Percentiles rank a stretch among this genome's conserved stretches.
Conservation (phyloP, 1,284 basidiomycete genomes). For the Amylostereum areolatum region DNA sequence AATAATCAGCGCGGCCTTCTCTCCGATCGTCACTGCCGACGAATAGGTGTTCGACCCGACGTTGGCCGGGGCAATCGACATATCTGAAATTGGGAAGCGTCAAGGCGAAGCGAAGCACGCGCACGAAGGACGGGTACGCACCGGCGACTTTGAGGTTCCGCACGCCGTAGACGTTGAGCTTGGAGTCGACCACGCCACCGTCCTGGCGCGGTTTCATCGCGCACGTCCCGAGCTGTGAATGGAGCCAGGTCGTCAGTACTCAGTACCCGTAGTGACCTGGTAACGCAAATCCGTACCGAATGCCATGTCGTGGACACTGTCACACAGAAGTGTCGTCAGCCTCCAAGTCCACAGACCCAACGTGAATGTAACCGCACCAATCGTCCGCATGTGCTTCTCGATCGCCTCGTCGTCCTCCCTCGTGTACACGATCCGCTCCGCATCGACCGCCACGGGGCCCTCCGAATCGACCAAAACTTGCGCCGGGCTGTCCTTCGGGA, state of each 20-base stretch:
- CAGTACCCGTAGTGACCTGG: no score
- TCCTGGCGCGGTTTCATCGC: conserved; percentile 55
- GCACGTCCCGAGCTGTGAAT: conserved; percentile 45
- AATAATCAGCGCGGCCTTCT: conserved; percentile 43
- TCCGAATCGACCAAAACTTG: conserved; percentile 20
- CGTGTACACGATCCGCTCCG: conserved; percentile 46
- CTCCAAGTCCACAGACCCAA: conserved; percentile 15
- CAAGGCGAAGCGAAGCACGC: no score
- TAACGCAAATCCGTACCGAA: conserved; percentile 18
- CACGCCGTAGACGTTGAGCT: conserved; percentile 60
- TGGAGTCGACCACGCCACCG: conserved; percentile 57
- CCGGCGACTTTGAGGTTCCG: conserved; percentile 44
- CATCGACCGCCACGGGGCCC: conserved; percentile 33
- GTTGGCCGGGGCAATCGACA: conserved; percentile 42
- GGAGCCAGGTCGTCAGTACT: no score
- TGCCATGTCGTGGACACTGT: conserved; percentile 41
- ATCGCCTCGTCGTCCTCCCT: conserved; percentile 47
- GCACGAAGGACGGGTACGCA: no score
- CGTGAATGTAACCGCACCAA: conserved; percentile 17
- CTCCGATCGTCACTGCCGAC: conserved; percentile 41
- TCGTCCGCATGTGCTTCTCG: conserved; percentile 22
- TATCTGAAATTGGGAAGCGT: conserved; percentile 25
- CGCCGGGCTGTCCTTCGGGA: conserved; percentile 40
- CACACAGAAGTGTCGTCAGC: no score
- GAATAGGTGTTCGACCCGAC: conserved; percentile 48